Evolutionary conservation across 805 yeast species (phyloP), one percentile per base, ranked within the genome.

Genomic region (Starmerella riodocensis): DNA sequence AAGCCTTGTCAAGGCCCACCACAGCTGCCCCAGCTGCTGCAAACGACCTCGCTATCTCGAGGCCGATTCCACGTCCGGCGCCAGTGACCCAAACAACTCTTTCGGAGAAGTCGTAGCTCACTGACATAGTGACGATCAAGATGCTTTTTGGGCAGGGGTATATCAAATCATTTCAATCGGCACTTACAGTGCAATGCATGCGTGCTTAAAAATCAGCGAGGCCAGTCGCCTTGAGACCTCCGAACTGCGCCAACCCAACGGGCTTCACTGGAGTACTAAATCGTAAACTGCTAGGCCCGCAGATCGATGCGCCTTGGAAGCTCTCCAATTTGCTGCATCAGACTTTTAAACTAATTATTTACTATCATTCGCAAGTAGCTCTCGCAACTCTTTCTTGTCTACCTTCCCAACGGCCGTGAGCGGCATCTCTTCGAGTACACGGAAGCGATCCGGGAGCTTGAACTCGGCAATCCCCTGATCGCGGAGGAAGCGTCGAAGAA

Each of bases 401-500:
- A 41, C 45, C 26, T 44, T 44, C 1, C 47, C 47, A 3, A 44
- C 45, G 3, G 47, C 38, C 11, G 47, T 44, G 27, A 44, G 32
- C 13, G 47, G 47, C 38, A 44, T 34, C 16, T 44, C 47, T 2
- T 34, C 36, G 6, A 44, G 32, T 4, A 26, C 21, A 24, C 34
- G 6, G 26, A 44, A 41, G 33, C 35, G 37, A 24, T 44, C 47
- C 9, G 47, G 47, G 11, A 44, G 24, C 26, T 44, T 44, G 42
- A 34, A 44, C 34, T 44, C 47, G 12, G 47, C 47, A 25, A 44
- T 41, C 14, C 47, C 47, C 21, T 44, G 47, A 6, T 44, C 45
- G 5, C 47, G 39, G 3, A 44, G 20, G 24, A 44, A 44, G 27
- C 29, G 29, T 9, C 47, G 45, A 5, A 44, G 36, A 3, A 17